Percentiles rank a stretch among this genome's conserved stretches.
Conservation (phyloP, 345 rosid species). For the Streptanthus diversifolius region DNA sequence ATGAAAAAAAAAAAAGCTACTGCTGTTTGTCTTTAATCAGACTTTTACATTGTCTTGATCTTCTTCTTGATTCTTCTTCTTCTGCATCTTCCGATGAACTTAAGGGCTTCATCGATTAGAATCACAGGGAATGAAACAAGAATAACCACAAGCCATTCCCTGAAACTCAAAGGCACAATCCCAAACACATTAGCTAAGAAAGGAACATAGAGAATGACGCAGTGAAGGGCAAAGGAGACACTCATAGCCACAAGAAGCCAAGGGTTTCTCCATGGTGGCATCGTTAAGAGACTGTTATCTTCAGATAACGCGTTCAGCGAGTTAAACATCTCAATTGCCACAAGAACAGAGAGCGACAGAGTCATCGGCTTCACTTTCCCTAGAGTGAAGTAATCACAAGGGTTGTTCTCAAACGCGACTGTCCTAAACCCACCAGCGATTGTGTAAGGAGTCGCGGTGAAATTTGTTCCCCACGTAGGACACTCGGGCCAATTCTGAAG, state of each 20-base stretch:
- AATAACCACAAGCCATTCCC: slow-evolving; percentile 76
- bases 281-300: slow-evolving; percentile 65
- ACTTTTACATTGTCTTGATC: slow-evolving; percentile 31
- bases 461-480: slow-evolving; percentile 65
- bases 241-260: slow-evolving; percentile 91
- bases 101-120: slow-evolving; percentile 74
- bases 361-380: slow-evolving; percentile 92
- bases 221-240: slow-evolving; percentile 77
- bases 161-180: slow-evolving; percentile 66
- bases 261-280: slow-evolving; percentile 94
- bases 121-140: slow-evolving; percentile 78
- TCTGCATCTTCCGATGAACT: slow-evolving; percentile 52
- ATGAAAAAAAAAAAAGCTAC: not conserved
- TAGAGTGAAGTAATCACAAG: slow-evolving; percentile 77
- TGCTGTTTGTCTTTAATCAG: not conserved
- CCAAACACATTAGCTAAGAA: slow-evolving; percentile 73
- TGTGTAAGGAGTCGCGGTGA: slow-evolving; percentile 57
- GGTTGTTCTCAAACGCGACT: slow-evolving; percentile 53
- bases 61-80: slow-evolving; percentile 34
- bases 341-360: slow-evolving; percentile 79
- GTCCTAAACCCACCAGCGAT: slow-evolving; percentile 45
- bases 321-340: slow-evolving; percentile 90
- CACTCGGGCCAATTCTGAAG: slow-evolving; percentile 81
- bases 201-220: slow-evolving; percentile 79
- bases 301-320: slow-evolving; percentile 88